Conservation (phyloP, 768 basidiomycete species). For the Leccinellum rugosiceps region DNA sequence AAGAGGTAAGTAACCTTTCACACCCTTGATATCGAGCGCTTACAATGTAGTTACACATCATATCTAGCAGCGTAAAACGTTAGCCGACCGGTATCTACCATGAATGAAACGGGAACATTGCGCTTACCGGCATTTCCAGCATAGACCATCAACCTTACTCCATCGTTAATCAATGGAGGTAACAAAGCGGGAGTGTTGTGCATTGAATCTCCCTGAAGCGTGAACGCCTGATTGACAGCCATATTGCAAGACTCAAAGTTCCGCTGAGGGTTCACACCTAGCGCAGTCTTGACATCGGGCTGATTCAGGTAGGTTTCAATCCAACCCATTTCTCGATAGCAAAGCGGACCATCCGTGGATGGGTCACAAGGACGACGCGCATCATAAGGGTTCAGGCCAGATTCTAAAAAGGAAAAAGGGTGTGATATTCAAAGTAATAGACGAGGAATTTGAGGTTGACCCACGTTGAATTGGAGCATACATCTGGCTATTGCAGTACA, state of each 20-base stretch:
- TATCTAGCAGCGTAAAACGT: conserved; percentile 43
- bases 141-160: conserved; percentile 83
- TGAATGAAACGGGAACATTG: neutral
- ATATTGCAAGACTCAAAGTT: conserved; percentile 73
- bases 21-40: conserved; percentile 10
- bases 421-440: neutral
- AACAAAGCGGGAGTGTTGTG: conserved; percentile 78
- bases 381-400: conserved; percentile 88
- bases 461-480: conserved; percentile 67
- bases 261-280: conserved; percentile 63
- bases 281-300: conserved; percentile 68
- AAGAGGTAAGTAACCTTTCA: neutral
- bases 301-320: conserved; percentile 88
- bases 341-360: conserved; percentile 63
- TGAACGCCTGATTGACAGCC: conserved; percentile 79
- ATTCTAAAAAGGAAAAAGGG: conserved; percentile 36
- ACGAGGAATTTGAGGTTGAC: conserved; percentile 21
- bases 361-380: conserved; percentile 74
- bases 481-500: conserved; percentile 80
- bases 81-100: conserved; percentile 5
- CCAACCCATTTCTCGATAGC: conserved; percentile 81
- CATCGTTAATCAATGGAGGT: conserved; percentile 77
- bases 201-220: conserved; percentile 80
- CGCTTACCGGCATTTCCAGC: conserved; percentile 77
- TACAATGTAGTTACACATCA: conserved; percentile 86